phyloP scores from a whole-genome alignment of 306 rosid species.

The Quillaja saponaria region DNA sequence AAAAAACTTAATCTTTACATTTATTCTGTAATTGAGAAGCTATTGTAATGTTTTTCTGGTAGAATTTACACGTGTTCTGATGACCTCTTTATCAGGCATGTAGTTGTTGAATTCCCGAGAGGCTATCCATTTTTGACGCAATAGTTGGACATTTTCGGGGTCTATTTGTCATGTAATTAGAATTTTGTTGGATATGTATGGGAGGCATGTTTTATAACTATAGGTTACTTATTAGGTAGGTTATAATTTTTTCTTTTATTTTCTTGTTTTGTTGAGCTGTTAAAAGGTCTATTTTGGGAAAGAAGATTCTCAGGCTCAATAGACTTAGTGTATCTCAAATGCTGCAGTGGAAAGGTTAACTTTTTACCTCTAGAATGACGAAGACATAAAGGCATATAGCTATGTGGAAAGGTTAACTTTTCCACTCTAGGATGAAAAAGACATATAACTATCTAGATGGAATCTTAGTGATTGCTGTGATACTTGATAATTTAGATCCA shows the following conservation, averaged over 20 bases:
- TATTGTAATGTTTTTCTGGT: constrained; percentile 4
- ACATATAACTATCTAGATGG: no score
- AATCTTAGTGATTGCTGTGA: no score
- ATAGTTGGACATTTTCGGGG: background rate
- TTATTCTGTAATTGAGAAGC: constrained; percentile 16
- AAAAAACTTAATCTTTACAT: constrained; percentile 16
- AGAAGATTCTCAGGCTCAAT: no score
- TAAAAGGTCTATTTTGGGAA: background rate
- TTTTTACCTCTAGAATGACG: no score
- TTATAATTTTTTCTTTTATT: background rate
- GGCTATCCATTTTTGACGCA: constrained; percentile 12
- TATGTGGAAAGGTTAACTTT: no score
- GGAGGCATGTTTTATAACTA: constrained; percentile 4
- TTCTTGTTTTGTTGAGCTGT: constrained; percentile 16
- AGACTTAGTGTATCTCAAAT: no score
- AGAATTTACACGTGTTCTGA: constrained; percentile 21
- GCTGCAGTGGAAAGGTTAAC: no score
- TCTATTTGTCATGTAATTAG: background rate
- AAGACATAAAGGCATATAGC: no score
- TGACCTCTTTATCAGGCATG: constrained; percentile 10
- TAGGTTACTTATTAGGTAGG: background rate
- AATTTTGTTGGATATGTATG: constrained; percentile 25
- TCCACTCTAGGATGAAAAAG: no score
- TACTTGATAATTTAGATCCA: no score
- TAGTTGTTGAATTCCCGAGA: no score